Percentiles rank a stretch among this genome's conserved stretches.
Conservation (phyloP, 148 eudicot genomes). For the Agrostemma githago region DNA sequence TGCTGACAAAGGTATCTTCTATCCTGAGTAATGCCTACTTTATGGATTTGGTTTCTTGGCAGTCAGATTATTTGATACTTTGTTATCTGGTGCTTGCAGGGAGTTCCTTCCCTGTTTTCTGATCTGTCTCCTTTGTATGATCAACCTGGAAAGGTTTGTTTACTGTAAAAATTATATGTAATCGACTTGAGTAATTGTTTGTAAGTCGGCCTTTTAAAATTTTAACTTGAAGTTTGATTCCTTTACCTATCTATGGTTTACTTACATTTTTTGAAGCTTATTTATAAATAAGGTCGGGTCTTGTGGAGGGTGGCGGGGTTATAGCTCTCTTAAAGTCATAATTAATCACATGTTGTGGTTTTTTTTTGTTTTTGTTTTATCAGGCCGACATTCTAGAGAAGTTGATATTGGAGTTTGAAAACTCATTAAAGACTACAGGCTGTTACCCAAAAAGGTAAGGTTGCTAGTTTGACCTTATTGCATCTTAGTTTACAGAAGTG, state of each 20-base stretch:
- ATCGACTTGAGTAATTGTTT: not conserved
- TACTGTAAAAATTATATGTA: not conserved
- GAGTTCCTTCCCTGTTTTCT: conserved; percentile 93
- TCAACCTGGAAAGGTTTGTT: conserved; percentile 88
- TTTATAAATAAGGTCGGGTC: not conserved
- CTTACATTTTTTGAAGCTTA: not conserved
- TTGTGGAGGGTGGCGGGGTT: not conserved
- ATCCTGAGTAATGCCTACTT: conserved; percentile 13
- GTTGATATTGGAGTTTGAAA: conserved; percentile 69
- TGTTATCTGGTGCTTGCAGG: conserved; percentile 47
- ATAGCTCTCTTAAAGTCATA: not conserved
- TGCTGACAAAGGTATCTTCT: conserved; percentile 71
- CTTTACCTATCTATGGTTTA: not conserved
- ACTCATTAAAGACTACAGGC: conserved; percentile 60
- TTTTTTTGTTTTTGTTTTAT: conserved; percentile 18
- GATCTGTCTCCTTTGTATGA: conserved; percentile 96
- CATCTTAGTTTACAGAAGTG: not conserved
- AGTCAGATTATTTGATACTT: conserved; percentile 13
- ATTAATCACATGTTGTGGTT: not conserved
- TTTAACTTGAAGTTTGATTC: not conserved
- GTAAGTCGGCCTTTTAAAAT: not conserved
- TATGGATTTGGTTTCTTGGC: conserved; percentile 10
- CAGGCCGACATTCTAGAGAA: conserved; percentile 86
- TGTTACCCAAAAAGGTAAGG: conserved; percentile 77
- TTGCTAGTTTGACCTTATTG: conserved; percentile 9